Evolutionary conservation across 768 basidiomycete species (phyloP).

Genomic region (Agrocybe pediades): DNA sequence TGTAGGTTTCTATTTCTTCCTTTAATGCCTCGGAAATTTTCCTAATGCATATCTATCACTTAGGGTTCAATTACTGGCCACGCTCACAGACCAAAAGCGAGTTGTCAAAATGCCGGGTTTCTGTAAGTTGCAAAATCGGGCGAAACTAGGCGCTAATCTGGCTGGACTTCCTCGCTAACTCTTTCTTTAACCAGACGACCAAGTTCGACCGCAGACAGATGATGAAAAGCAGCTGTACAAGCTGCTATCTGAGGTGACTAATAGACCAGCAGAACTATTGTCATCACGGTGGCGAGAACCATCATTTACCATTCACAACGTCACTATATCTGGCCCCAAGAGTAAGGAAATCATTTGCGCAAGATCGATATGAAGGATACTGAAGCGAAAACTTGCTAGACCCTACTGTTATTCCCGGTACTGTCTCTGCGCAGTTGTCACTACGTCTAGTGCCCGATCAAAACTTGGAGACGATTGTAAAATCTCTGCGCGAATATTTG

Average conservation of each 20-base stretch:
- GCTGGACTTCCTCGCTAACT: neutral
- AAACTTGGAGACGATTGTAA: constrained; percentile 68
- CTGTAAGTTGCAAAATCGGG: constrained; percentile 52
- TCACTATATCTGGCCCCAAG: constrained; percentile 79
- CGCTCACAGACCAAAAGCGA: constrained; percentile 58
- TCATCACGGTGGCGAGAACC: constrained; percentile 88
- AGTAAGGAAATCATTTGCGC: constrained; percentile 46
- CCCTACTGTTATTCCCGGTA: constrained; percentile 86
- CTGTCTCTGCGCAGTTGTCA: constrained; percentile 83
- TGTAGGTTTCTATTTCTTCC: constrained; percentile 47
- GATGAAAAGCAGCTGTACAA: constrained; percentile 72
- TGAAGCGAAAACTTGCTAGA: constrained; percentile 40
- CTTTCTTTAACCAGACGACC: constrained; percentile 56
- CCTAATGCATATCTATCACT: neutral
- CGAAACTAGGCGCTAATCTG: neutral
- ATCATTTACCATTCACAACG: constrained; percentile 84
- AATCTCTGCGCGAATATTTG: constrained; percentile 61
- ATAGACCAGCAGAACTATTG: constrained; percentile 66
- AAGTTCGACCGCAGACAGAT: constrained; percentile 67
- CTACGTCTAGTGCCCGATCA: constrained; percentile 96
- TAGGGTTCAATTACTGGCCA: constrained; percentile 80
- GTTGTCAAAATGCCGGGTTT: constrained; percentile 77
- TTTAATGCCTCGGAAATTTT: neutral
- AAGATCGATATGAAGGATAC: neutral
- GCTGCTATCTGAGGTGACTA: constrained; percentile 67